These are phyloP conservation scores for Raffaelea arxii DNA, from an alignment of 2,329 filamentous ascomycete genomes.

Conservation along the genomic window DNA sequence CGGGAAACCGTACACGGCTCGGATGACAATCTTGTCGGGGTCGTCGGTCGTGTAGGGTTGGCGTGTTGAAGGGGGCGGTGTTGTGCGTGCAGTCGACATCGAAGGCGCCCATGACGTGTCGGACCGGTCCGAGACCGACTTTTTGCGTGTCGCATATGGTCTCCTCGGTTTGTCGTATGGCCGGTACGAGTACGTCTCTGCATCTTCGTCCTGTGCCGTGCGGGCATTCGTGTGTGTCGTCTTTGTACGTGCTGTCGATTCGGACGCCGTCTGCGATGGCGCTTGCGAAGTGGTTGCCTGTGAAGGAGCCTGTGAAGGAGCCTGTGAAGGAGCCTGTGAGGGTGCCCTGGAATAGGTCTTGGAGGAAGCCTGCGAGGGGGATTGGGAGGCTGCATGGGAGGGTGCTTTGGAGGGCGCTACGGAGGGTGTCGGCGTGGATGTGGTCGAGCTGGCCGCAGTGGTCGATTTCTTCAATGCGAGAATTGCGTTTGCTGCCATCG, in stretches of 20 bases:
- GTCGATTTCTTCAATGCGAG: constrained; percentile 18
- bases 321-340: background rate
- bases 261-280: constrained; percentile 9
- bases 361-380: constrained; percentile 16
- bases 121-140: constrained; percentile 63
- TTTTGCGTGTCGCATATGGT: constrained; percentile 37
- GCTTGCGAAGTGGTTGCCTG: no score
- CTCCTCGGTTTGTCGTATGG: constrained; percentile 64
- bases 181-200: constrained; percentile 63
- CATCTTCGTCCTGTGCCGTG: constrained; percentile 34
- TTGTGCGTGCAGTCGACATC: constrained; percentile 72
- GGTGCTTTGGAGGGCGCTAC: background rate
- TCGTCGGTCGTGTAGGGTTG: constrained; percentile 79
- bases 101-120: constrained; percentile 83
- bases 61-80: constrained; percentile 69
- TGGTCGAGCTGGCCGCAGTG: no score
- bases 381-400: background rate
- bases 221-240: constrained; percentile 1
- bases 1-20: constrained; percentile 86
- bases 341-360: background rate
- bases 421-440: constrained; percentile 16
- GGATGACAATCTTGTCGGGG: constrained; percentile 92
- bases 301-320: background rate
- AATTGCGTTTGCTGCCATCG: constrained; percentile 12
- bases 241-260: background rate